phyloP scores from a whole-genome alignment of 176 grass and related monocot genomes.

The Hyparrhenia diplandra region DNA sequence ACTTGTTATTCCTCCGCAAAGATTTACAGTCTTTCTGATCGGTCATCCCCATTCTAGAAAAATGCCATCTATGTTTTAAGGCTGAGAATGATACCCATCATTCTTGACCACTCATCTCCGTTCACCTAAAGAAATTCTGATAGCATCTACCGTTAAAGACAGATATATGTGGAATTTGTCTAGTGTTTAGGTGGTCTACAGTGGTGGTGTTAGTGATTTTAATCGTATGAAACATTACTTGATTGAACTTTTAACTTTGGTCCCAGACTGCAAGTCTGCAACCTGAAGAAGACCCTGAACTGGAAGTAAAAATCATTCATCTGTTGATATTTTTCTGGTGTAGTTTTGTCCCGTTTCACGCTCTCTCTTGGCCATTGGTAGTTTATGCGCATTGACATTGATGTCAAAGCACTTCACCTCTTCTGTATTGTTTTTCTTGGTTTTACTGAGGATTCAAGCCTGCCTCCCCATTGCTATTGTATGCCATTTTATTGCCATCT shows the following conservation, averaged over 20 bases:
- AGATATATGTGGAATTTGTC: background rate
- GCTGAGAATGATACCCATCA: background rate
- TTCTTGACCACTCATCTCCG: background rate
- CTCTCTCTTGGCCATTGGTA: background rate
- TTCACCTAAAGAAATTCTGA: background rate
- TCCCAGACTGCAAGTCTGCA: background rate
- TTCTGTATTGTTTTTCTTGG: background rate
- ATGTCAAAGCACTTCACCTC: background rate
- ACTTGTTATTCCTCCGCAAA: background rate
- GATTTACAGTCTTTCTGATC: conserved; percentile 10
- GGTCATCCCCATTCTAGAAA: background rate
- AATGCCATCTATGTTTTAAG: background rate
- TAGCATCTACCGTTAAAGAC: background rate
- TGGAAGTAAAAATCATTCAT: conserved; percentile 6
- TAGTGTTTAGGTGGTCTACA: background rate
- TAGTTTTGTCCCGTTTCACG: background rate
- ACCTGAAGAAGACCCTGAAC: too few relatives aligned
- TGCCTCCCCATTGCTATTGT: background rate
- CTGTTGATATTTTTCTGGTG: background rate
- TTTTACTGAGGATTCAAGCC: background rate
- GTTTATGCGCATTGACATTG: background rate
- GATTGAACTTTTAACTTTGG: background rate
- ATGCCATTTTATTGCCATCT: background rate
- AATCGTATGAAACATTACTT: background rate
- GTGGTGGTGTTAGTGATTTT: background rate